Percentiles rank a stretch among this genome's conserved stretches.
phyloP scores from a whole-genome alignment of 345 rosid genomes.

The Gossypium anomalum region DNA sequence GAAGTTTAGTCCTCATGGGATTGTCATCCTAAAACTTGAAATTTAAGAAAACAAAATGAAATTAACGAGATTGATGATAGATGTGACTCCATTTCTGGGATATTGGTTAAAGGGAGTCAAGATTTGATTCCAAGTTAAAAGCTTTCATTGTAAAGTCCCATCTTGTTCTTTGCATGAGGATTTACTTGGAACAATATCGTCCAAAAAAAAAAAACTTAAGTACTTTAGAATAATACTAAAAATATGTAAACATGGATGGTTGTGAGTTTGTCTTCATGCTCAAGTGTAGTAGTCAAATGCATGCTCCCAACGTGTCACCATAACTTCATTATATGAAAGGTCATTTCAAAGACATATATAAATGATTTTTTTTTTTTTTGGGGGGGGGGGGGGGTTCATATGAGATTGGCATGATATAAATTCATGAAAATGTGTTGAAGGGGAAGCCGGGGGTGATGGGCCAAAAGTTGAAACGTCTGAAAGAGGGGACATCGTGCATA shows the following conservation, averaged over 20 bases:
- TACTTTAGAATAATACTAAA: not conserved
- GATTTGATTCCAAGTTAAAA: slow-evolving; percentile 10
- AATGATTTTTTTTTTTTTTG: not conserved
- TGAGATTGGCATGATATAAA: not conserved
- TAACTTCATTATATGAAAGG: slow-evolving; percentile 33
- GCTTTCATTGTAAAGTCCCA: slow-evolving; percentile 14
- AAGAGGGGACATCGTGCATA: slow-evolving; percentile 38
- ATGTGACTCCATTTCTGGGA: not conserved
- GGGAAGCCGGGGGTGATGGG: slow-evolving; percentile 19
- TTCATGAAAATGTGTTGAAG: not conserved
- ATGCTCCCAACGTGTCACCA: slow-evolving; percentile 26
- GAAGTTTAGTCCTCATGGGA: no score
- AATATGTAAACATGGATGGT: slow-evolving; percentile 13
- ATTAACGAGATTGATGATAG: not conserved
- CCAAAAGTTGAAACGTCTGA: not conserved
- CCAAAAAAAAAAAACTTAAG: not conserved
- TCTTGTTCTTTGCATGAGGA: slow-evolving; percentile 7
- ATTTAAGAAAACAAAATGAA: no score
- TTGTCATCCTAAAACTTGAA: no score
- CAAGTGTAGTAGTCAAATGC: slow-evolving; percentile 24
- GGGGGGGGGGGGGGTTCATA: no score
- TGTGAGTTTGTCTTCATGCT: slow-evolving; percentile 19
- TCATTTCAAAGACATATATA: slow-evolving; percentile 34
- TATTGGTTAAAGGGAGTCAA: not conserved
- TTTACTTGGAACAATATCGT: not conserved